phyloP scores from a whole-genome alignment of 2,329 filamentous ascomycete species.

The Ascochyta fabae region DNA sequence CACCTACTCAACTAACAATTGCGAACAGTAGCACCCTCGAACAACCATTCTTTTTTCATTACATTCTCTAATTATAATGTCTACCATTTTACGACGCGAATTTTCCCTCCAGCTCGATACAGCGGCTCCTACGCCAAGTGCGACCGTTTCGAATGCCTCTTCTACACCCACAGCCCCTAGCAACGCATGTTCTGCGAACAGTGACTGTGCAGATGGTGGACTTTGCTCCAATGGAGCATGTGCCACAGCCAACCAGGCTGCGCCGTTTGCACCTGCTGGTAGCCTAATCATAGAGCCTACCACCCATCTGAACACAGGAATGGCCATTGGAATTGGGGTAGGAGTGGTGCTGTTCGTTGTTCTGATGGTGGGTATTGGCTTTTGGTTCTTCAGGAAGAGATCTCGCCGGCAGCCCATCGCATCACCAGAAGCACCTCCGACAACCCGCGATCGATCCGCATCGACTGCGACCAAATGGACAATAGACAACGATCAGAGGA shows the following conservation, averaged over 20 bases:
- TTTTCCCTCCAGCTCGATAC: conserved; percentile 25
- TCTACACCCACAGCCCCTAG: conserved; percentile 17
- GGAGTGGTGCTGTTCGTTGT: conserved; percentile 30
- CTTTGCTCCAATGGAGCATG: conserved; percentile 33
- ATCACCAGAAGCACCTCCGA: conserved; percentile 22
- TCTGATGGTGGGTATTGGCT: conserved; percentile 28
- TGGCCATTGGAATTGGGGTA: conserved; percentile 37
- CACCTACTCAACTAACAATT: neutral
- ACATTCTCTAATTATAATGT: conserved; percentile 37
- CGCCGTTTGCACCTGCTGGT: conserved; percentile 26
- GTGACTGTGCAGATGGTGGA: conserved; percentile 35
- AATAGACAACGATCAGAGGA: conserved; percentile 30
- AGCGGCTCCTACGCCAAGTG: conserved; percentile 12
- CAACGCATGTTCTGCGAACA: conserved; percentile 27
- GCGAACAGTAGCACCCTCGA: neutral
- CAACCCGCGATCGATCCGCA: conserved; percentile 18
- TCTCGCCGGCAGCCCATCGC: conserved; percentile 19
- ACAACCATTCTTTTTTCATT: conserved; percentile 7
- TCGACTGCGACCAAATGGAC: conserved; percentile 28
- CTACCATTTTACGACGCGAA: conserved; percentile 24
- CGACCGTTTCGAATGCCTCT: neutral
- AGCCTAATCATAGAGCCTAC: conserved; percentile 23
- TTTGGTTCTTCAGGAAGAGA: conserved; percentile 33
- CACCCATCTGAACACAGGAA: conserved; percentile 26
- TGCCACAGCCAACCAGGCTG: conserved; percentile 22